These are phyloP conservation scores for Mallotus nudiflorus DNA, from an alignment of 345 rosid species.

Conservation along the genomic window DNA sequence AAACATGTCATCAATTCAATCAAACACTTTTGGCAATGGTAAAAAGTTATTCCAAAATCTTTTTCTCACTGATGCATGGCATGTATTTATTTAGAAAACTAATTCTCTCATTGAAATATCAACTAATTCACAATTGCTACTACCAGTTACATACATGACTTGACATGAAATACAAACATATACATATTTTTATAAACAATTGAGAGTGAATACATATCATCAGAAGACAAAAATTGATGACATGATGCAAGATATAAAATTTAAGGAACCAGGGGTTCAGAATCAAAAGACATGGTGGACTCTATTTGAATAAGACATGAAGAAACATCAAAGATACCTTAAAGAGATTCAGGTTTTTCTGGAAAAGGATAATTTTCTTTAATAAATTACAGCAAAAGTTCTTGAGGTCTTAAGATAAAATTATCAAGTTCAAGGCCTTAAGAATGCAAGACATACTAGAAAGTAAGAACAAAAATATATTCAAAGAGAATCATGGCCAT, in stretches of 20 bases:
- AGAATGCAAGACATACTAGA: neutral
- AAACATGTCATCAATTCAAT: neutral
- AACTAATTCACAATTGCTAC: neutral
- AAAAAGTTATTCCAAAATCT: neutral
- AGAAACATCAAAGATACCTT: constrained; percentile 42
- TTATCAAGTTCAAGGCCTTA: constrained; percentile 98
- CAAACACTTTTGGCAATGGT: neutral
- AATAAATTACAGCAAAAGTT: constrained; percentile 88
- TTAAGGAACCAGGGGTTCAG: neutral
- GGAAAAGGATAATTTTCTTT: constrained; percentile 98
- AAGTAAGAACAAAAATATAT: neutral
- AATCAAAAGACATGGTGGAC: neutral
- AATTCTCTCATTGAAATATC: neutral
- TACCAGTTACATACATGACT: neutral
- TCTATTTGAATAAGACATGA: neutral
- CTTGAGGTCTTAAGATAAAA: constrained; percentile 97
- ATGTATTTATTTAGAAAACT: constrained; percentile 2
- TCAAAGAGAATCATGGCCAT: neutral
- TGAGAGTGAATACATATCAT: neutral
- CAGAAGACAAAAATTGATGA: neutral
- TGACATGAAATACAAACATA: too few species aligned
- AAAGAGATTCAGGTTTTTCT: constrained; percentile 85
- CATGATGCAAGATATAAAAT: neutral
- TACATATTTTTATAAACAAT: too few species aligned
- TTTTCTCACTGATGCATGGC: neutral